Conservation (phyloP, 2,329 filamentous ascomycete genomes). For the Chaetomiaceae sp. region DNA sequence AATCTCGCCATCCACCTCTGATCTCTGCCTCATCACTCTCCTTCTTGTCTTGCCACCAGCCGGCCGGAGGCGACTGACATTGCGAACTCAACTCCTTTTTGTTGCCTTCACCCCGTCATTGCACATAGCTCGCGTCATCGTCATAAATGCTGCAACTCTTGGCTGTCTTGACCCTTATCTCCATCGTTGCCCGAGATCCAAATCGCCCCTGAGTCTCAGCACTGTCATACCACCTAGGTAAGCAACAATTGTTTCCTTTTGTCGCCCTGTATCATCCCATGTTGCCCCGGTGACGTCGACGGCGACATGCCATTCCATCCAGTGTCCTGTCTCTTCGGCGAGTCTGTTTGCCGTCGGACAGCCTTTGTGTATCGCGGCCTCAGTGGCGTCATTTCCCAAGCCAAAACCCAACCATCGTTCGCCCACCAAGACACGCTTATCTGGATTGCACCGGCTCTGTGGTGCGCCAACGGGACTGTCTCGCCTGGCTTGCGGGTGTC, state of each 20-base stretch:
- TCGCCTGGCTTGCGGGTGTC: neutral
- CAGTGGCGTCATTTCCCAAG: slow-evolving; percentile 17
- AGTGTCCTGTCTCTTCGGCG: neutral
- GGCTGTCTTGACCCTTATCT: neutral
- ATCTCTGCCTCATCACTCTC: neutral
- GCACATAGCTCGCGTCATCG: neutral
- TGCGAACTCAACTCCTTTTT: neutral
- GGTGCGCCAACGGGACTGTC: neutral
- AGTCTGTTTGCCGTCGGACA: slow-evolving; percentile 1
- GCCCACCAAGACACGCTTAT: neutral
- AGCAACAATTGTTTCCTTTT: neutral
- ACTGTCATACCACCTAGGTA: neutral
- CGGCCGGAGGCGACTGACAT: neutral
- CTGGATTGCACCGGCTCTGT: neutral
- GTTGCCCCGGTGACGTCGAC: neutral
- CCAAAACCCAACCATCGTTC: neutral
- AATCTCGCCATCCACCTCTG: slow-evolving; percentile 12
- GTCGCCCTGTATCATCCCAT: neutral
- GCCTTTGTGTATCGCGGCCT: neutral
- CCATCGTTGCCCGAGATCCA: neutral
- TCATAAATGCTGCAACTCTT: neutral
- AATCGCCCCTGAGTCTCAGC: neutral
- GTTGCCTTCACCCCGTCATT: too few species aligned
- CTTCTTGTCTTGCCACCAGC: neutral
- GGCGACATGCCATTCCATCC: neutral